Base-by-base conservation (phyloP, 1,139 yeast species). In the Neolecta irregularis region DNA sequence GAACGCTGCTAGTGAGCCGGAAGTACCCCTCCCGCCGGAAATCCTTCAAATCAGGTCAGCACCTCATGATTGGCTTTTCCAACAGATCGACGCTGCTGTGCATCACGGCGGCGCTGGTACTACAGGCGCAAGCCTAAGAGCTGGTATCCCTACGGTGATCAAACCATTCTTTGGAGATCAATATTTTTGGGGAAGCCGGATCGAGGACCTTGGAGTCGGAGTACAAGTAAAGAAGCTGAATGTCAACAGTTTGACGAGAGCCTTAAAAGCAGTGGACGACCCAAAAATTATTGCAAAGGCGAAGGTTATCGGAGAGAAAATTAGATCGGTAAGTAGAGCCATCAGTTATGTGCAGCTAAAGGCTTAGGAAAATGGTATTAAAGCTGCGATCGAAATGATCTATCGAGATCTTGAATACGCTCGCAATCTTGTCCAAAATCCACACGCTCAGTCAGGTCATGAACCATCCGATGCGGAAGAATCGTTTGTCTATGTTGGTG, bases 81-180 rank as follows among this genome's bases (percentile, higher is more conserved):
- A 88, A 0, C 72, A 69, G 44, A 62, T 88, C 30, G 94, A 85
- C 56, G 95, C 88, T 0, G 93, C 93, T 1, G 94, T 85, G 3
- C 98, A 85, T 50, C 98, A 85, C 54, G 98, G 98, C 25, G 98
- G 98, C 0, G 77, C 93, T 0, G 98, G 98, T 1, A 81, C 96
- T 0, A 83, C 96, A 0, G 98, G 98, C 7, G 94, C 95, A 1
- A 68, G 91, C 2, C 54, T 85, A 38, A 60, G 88, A 42, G 78
- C 81, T 6, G 98, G 96, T 0, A 53, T 78, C 22, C 95, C 96
- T 0, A 80, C 93, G 0, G 68, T 85, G 26, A 73, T 85, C 46
- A 85, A 85, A 53, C 96, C 98, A 2, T 85, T 88, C 50, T 85
- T 85, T 55, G 98, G 95, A 0, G 98, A 85, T 54, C 98, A 85